phyloP scores from a whole-genome alignment of 345 rosid species.

The Brassica incana region DNA sequence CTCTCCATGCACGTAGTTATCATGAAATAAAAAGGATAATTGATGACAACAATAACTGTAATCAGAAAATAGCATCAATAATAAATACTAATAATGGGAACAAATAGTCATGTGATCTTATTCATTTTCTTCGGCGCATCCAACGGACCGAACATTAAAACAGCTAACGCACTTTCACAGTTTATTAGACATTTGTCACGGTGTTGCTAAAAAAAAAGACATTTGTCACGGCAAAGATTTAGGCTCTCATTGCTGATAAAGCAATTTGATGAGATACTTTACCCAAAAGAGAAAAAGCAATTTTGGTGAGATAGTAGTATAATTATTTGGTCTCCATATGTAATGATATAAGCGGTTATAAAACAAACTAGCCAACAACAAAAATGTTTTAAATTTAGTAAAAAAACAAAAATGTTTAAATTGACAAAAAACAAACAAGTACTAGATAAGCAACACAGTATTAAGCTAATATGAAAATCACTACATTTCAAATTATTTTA shows the following conservation, averaged over 20 bases:
- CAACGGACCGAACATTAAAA: conserved; percentile 29
- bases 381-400: not conserved
- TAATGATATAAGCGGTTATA: not conserved
- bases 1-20: not conserved
- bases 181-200: conserved; percentile 8
- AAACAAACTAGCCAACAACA: not conserved
- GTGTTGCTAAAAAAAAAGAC: not conserved
- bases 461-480: not conserved
- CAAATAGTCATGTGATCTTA: conserved; percentile 27
- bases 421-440: not conserved
- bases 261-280: conserved; percentile 7
- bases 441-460: not conserved
- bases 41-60: conserved; percentile 18
- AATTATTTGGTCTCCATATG: not conserved
- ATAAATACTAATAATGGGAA: conserved; percentile 11
- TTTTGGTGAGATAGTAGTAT: not conserved
- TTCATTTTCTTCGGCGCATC: conserved; percentile 31
- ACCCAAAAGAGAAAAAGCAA: not conserved
- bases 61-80: conserved; percentile 18
- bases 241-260: not conserved
- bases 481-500: not conserved
- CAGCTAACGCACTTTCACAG: not conserved
- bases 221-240: conserved; percentile 17
- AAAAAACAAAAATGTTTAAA: not conserved
- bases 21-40: conserved; percentile 15